These are phyloP conservation scores for Yamadazyma takamatsuzukensis DNA, from an alignment of 805 yeast species.

Conservation along the genomic window DNA sequence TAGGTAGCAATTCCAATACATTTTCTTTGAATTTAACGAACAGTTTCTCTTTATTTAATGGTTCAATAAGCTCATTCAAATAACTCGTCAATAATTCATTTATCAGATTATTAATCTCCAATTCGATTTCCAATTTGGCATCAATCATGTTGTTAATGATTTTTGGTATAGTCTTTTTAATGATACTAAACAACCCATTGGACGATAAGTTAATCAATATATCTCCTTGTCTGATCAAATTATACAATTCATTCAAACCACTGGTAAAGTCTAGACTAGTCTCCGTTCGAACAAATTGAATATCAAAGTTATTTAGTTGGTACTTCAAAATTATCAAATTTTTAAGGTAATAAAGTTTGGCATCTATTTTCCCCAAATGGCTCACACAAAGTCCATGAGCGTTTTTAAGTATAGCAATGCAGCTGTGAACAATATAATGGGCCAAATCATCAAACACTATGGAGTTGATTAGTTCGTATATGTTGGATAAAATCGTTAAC, in stretches of 20 bases:
- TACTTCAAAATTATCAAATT: conserved; percentile 68
- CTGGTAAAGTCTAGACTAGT: conserved; percentile 72
- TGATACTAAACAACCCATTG: conserved; percentile 44
- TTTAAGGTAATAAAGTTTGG: conserved; percentile 64
- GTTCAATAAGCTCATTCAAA: conserved; percentile 43
- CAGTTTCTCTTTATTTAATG: conserved; percentile 16
- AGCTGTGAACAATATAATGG: conserved; percentile 77
- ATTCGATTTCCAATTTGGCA: conserved; percentile 65
- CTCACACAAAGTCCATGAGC: conserved; percentile 40
- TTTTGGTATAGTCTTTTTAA: conserved; percentile 69
- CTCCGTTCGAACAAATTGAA: conserved; percentile 70
- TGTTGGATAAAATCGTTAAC: conserved; percentile 64
- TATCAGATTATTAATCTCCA: conserved; percentile 67
- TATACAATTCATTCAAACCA: conserved; percentile 54
- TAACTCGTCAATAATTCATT: conserved; percentile 60
- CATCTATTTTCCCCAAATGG: conserved; percentile 50
- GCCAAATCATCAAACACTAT: conserved; percentile 85
- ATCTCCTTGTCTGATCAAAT: conserved; percentile 35
- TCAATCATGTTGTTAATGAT: conserved; percentile 81
- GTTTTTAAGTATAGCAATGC: conserved; percentile 62
- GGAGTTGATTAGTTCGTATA: conserved; percentile 76
- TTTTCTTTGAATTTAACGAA: conserved; percentile 40
- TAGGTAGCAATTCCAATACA: conserved; percentile 53
- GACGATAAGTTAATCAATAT: conserved; percentile 38
- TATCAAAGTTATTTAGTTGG: conserved; percentile 72